These are phyloP conservation scores for Penstemon barbatus DNA, from an alignment of 257 asterid genomes.

Conservation along the genomic window DNA sequence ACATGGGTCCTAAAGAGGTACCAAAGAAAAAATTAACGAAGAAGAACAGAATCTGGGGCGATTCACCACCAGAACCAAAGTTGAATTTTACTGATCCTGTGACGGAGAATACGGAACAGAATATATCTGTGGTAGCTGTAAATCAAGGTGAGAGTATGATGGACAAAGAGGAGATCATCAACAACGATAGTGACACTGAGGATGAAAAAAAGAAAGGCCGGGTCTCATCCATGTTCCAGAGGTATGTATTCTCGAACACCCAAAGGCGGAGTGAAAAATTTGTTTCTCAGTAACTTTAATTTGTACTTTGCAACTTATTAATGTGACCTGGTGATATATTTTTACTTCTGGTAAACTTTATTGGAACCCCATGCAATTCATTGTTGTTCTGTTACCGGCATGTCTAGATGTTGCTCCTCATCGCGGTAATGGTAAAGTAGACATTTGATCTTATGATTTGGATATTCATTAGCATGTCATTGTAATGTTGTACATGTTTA, in stretches of 20 bases:
- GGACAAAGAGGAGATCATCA: slow-evolving; percentile 86
- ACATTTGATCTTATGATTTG: no score
- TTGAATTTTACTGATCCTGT: slow-evolving; percentile 80
- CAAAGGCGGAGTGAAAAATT: neutral
- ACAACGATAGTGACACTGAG: slow-evolving; percentile 80
- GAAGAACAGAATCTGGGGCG: slow-evolving; percentile 84
- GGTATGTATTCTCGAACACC: slow-evolving; percentile 44
- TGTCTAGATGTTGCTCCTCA: no score
- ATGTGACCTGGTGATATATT: no score
- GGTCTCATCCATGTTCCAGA: slow-evolving; percentile 92
- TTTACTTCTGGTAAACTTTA: neutral
- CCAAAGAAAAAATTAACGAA: slow-evolving; percentile 67
- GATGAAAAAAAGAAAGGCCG: slow-evolving; percentile 73
- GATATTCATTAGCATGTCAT: no score
- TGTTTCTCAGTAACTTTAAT: neutral
- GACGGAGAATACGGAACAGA: slow-evolving; percentile 71
- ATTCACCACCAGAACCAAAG: slow-evolving; percentile 60
- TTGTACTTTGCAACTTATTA: neutral
- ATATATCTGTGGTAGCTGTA: slow-evolving; percentile 51
- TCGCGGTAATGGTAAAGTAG: no score
- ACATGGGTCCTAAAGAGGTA: slow-evolving; percentile 68
- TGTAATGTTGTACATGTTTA: no score
- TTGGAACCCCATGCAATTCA: neutral
- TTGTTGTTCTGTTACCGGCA: no score
- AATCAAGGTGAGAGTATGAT: slow-evolving; percentile 90